A percentile compares a stretch with the other conserved stretches of the same genome.
Conservation (phyloP, 192 early-diverging fungal genomes). For the Phycomyces nitens region DNA sequence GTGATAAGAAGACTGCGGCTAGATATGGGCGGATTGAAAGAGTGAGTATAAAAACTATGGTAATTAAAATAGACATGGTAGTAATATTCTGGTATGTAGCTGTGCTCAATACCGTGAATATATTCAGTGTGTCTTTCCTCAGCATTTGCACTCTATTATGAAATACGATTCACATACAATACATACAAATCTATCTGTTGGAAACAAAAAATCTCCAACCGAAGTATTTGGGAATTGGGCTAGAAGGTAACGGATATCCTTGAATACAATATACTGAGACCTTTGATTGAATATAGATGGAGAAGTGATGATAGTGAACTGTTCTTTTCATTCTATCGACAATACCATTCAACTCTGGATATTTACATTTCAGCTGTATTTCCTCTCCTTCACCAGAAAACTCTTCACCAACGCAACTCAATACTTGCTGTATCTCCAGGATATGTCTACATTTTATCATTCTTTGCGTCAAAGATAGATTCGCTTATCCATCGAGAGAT, state of each 20-base stretch:
- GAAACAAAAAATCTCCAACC: too few relatives aligned
- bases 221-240: neutral
- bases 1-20: too few relatives aligned
- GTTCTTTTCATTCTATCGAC: conserved; percentile 48
- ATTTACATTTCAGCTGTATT: conserved; percentile 30
- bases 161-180: too few relatives aligned
- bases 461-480: conserved; percentile 45
- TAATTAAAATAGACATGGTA: too few relatives aligned
- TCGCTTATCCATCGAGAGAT: conserved; percentile 44
- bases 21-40: too few relatives aligned
- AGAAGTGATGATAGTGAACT: conserved; percentile 50
- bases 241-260: neutral
- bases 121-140: too few relatives aligned
- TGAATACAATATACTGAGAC: neutral
- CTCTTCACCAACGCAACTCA: conserved; percentile 18
- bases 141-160: too few relatives aligned
- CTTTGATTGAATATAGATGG: conserved; percentile 23
- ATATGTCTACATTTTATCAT: conserved; percentile 42
- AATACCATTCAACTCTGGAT: conserved; percentile 40
- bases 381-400: conserved; percentile 7
- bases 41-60: too few relatives aligned
- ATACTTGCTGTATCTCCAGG: conserved; percentile 36
- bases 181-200: too few relatives aligned
- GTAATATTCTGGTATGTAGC: too few relatives aligned
- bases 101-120: too few relatives aligned